Evolutionary conservation across 176 grass and related monocot genomes (phyloP).

Genomic region (Oryza glaberrima): DNA sequence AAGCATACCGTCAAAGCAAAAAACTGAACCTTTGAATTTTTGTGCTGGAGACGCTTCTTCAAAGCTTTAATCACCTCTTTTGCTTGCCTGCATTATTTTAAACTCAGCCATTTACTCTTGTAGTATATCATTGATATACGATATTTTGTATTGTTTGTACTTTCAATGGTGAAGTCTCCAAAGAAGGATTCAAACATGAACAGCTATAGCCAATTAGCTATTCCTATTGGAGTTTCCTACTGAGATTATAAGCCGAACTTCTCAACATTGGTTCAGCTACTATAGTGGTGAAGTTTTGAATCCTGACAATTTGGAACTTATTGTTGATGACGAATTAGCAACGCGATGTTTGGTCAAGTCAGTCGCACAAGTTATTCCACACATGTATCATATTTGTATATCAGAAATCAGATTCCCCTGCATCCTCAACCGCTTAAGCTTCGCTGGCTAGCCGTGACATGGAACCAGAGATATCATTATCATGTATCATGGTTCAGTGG

Average conservation of each 20-base stretch:
- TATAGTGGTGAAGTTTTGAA: not conserved
- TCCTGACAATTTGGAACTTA: not conserved
- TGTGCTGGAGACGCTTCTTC: slow-evolving; percentile 92
- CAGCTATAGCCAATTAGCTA: not conserved
- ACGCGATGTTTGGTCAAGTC: not conserved
- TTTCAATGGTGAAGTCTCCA: not conserved
- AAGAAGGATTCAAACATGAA: not conserved
- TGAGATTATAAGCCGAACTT: not conserved
- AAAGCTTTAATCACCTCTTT: slow-evolving; percentile 90
- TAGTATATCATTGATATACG: not conserved
- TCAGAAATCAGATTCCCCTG: not conserved
- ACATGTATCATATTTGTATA: not conserved
- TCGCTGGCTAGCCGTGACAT: not conserved
- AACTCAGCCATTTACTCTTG: not conserved
- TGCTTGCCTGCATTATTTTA: slow-evolving; percentile 55
- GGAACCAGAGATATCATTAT: not conserved
- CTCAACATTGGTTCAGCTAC: not conserved
- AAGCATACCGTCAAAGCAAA: slow-evolving; percentile 75
- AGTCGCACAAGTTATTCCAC: not conserved
- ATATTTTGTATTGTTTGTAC: not conserved
- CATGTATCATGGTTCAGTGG: not conserved
- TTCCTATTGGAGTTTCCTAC: not conserved
- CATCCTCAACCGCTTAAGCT: not conserved
- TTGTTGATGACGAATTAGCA: not conserved
- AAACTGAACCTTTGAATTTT: slow-evolving; percentile 76